A percentile compares a stretch with the other conserved stretches of the same genome.
These are phyloP conservation scores for Circinella umbellata DNA, from an alignment of 371 early-diverging fungal genomes.

Conservation along the genomic window DNA sequence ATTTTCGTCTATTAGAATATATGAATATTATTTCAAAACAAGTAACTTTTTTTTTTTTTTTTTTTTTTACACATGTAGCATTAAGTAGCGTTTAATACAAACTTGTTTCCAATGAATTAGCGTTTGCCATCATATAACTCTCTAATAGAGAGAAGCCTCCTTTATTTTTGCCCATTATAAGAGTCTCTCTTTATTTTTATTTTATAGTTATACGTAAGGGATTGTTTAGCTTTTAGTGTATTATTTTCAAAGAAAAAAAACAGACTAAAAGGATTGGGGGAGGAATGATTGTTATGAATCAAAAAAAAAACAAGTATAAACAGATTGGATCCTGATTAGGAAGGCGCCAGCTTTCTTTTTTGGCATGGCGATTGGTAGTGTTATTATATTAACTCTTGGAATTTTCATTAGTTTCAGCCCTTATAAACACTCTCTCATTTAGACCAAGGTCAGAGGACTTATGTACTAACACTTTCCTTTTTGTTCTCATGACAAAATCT, in stretches of 20 bases:
- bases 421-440: neutral
- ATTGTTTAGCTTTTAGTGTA: no score
- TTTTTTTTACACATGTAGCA: neutral
- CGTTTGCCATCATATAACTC: slow-evolving; percentile 4
- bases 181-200: no score
- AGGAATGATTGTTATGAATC: neutral
- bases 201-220: no score
- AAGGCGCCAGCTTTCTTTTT: neutral
- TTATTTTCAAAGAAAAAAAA: neutral
- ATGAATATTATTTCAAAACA: neutral
- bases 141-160: neutral
- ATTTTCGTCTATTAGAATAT: neutral
- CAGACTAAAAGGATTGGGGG: neutral
- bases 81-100: neutral
- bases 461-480: no score
- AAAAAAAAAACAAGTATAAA: neutral
- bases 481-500: no score
- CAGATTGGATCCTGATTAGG: neutral
- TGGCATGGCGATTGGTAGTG: neutral
- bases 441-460: no score
- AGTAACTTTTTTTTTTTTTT: neutral
- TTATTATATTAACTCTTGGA: neutral
- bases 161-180: slow-evolving; percentile 6
- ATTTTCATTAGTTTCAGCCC: neutral
- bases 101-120: neutral